phyloP scores from a whole-genome alignment of 225 moss, liverwort and hornwort genomes.

The Marchantia paleacea region DNA sequence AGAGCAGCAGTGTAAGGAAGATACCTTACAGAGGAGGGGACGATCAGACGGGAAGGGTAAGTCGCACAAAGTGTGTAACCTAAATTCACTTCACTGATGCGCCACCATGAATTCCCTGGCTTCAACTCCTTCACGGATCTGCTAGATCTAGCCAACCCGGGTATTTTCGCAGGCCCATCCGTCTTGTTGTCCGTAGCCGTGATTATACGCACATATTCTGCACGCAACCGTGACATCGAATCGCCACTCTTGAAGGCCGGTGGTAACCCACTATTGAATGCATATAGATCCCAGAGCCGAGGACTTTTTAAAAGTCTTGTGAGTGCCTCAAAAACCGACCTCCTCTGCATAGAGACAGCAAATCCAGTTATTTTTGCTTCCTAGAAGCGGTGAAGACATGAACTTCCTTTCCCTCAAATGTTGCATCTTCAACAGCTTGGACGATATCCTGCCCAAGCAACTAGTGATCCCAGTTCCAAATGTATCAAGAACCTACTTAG shows the following conservation, averaged over 20 bases:
- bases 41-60: slow-evolving; percentile 87
- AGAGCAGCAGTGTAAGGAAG: slow-evolving; percentile 16
- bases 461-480: not conserved
- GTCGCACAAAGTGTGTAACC: slow-evolving; percentile 71
- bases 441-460: not conserved
- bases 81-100: slow-evolving; percentile 73
- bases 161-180: slow-evolving; percentile 17
- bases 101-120: slow-evolving; percentile 55
- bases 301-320: slow-evolving; percentile 59
- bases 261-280: slow-evolving; percentile 63
- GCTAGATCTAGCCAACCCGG: slow-evolving; percentile 29
- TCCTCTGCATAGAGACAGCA: slow-evolving; percentile 56
- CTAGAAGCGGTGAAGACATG: not conserved
- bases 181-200: slow-evolving; percentile 32
- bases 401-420: not conserved
- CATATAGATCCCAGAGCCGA: slow-evolving; percentile 76
- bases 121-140: slow-evolving; percentile 33
- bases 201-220: slow-evolving; percentile 71
- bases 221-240: slow-evolving; percentile 61
- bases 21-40: slow-evolving; percentile 89
- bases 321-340: slow-evolving; percentile 71
- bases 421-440: not conserved
- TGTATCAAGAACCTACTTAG: not conserved
- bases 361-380: not conserved
- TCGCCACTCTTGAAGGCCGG: slow-evolving; percentile 46